These are phyloP conservation scores for Lecanicillium sp. DNA, from an alignment of 2,329 filamentous ascomycete species.

Conservation along the genomic window DNA sequence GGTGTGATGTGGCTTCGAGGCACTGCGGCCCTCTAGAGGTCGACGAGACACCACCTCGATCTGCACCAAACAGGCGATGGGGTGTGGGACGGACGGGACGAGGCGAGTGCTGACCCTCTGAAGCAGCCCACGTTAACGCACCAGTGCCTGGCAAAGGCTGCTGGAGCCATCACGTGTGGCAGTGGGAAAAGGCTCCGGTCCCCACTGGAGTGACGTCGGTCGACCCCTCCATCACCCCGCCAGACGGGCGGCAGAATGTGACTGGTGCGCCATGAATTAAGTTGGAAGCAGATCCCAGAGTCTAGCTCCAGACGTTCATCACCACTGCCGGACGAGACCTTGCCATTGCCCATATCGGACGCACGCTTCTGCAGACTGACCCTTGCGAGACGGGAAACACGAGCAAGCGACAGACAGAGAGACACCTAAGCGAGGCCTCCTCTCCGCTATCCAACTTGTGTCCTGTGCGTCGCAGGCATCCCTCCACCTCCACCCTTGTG, in stretches of 20 bases:
- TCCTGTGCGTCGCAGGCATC: not conserved
- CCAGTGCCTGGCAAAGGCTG: too few species aligned
- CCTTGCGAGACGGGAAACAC: too few species aligned
- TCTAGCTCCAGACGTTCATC: not conserved
- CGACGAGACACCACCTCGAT: not conserved
- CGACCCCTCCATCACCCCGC: constrained; percentile 6
- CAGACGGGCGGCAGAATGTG: not conserved
- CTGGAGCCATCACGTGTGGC: not conserved
- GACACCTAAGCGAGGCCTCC: not conserved
- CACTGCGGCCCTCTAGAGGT: constrained; percentile 1
- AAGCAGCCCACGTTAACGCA: too few species aligned
- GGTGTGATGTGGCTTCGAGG: constrained; percentile 8
- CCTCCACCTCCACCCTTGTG: not conserved
- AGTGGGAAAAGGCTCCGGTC: not conserved
- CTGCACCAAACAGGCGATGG: not conserved
- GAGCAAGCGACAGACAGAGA: not conserved
- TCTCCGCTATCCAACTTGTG: not conserved
- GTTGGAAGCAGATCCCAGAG: not conserved
- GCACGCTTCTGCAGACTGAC: too few species aligned
- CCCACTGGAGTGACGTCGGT: constrained; percentile 2
- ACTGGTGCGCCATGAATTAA: constrained; percentile 2
- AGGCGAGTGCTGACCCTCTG: too few species aligned
- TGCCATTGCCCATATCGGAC: too few species aligned
- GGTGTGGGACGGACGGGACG: not conserved
- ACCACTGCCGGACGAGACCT: not conserved